Evolutionary conservation across 176 grass and related monocot species (phyloP).

Genomic region (Bothriochloa decipiens): DNA sequence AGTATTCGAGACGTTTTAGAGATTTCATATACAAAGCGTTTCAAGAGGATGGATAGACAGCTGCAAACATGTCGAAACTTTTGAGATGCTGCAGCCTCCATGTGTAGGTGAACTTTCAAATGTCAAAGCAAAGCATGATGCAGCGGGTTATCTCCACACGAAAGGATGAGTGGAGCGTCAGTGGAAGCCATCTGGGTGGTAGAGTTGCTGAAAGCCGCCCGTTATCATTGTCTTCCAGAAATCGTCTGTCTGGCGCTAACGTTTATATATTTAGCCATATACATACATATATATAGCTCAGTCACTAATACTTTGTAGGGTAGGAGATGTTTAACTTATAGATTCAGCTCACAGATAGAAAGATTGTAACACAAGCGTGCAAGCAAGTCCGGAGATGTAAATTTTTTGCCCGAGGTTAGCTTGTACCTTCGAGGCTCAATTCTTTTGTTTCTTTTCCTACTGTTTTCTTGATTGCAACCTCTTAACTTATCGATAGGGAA

Average conservation of each 20-base stretch:
- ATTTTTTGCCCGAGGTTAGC: conserved; percentile 58
- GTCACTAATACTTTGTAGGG: conserved; percentile 65
- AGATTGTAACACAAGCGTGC: conserved; percentile 51
- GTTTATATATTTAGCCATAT: conserved; percentile 68
- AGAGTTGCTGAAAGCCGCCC: conserved; percentile 24
- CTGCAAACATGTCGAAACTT: conserved; percentile 29
- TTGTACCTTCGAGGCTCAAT: conserved; percentile 34
- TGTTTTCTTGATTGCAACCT: conserved; percentile 36
- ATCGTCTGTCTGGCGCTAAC: conserved; percentile 5
- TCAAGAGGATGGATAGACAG: conserved; percentile 57
- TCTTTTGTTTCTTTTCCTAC: conserved; percentile 56
- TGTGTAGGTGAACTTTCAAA: conserved; percentile 28
- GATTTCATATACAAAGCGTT: conserved; percentile 90
- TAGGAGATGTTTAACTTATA: conserved; percentile 61
- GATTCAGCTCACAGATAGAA: conserved; percentile 59
- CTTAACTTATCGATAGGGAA: conserved; percentile 37
- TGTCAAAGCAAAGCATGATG: conserved; percentile 32
- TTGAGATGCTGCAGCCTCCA: conserved; percentile 7
- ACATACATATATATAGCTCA: conserved; percentile 50
- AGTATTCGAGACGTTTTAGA: conserved; percentile 75
- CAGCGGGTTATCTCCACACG: conserved; percentile 13
- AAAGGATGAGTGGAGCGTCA: conserved; percentile 33
- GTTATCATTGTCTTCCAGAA: conserved; percentile 13
- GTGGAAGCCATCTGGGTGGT: conserved; percentile 23
- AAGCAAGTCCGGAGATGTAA: conserved; percentile 62